A percentile compares a stretch with the other conserved stretches of the same genome.
These are phyloP conservation scores for Alternaria burnsii DNA, from an alignment of 2,329 filamentous ascomycete genomes.

Conservation along the genomic window DNA sequence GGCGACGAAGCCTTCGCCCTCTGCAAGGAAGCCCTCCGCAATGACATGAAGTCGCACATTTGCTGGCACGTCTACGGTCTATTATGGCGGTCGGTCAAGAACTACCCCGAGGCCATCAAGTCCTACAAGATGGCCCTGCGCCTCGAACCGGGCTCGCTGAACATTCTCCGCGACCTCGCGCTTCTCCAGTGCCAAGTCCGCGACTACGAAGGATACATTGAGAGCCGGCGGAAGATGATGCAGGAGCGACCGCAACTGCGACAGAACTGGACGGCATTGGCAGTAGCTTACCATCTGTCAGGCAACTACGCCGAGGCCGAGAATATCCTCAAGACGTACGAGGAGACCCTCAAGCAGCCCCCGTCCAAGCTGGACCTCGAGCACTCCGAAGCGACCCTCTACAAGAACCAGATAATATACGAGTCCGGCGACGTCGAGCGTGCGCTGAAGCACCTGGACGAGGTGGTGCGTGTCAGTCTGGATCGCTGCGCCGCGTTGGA, in stretches of 20 bases:
- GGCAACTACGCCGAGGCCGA: slow-evolving; percentile 88
- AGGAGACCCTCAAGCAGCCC: slow-evolving; percentile 86
- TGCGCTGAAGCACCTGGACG: slow-evolving; percentile 86
- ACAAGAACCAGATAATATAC: slow-evolving; percentile 94
- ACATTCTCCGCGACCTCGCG: slow-evolving; percentile 93
- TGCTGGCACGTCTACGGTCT: slow-evolving; percentile 99
- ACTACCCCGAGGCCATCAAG: slow-evolving; percentile 99
- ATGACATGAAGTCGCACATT: slow-evolving; percentile 99
- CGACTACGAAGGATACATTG: slow-evolving; percentile 91
- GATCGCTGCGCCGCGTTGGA: slow-evolving; percentile 89
- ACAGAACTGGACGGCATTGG: slow-evolving; percentile 97
- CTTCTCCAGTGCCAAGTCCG: slow-evolving; percentile 95
- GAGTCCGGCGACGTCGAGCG: slow-evolving; percentile 84
- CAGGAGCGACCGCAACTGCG: slow-evolving; percentile 81
- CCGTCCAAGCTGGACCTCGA: slow-evolving; percentile 84
- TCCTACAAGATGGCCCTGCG: slow-evolving; percentile 96
- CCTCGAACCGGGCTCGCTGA: slow-evolving; percentile 90
- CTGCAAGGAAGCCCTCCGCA: slow-evolving; percentile 89
- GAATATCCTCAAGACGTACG: slow-evolving; percentile 88
- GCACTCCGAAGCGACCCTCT: slow-evolving; percentile 91
- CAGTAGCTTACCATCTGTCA: slow-evolving; percentile 89
- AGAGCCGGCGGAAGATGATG: slow-evolving; percentile 88
- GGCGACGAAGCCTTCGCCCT: slow-evolving; percentile 92
- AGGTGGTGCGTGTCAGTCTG: slow-evolving; percentile 76
- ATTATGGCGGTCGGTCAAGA: slow-evolving; percentile 91